Base-by-base conservation (phyloP, 441 rosid genomes). In the Syzygium malaccense region DNA sequence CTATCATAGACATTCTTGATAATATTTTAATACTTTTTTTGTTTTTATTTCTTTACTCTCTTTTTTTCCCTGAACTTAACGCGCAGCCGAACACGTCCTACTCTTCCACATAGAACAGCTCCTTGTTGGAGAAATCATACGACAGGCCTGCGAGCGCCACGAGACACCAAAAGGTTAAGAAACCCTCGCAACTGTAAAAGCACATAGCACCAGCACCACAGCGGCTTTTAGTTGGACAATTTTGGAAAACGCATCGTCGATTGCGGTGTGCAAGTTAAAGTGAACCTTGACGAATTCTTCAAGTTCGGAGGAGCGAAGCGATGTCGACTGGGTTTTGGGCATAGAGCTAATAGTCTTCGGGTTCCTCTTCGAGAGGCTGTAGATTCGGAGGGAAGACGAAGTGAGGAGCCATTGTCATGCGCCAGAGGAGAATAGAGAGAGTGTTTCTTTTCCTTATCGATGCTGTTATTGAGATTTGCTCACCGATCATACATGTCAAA, bases 231-330 rank as follows among this genome's bases (percentile, higher is more conserved):
- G 48, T 45, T 45, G 9, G 48, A 45, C 48, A 45, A 4, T 32
- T 30, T 33, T 20, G 11, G 54, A 51, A 37, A 51, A 79, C 15
- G 20, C 53, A 33, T 25, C 2, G 84, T 45, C n/a, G 62, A 57
- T 25, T 57, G 62, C 14, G 49, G 49, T 25, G 84, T 33, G 25
- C 55, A 51, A 79, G 55, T 45, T 37, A 45, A 17, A 45, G n/a
- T 26, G 49, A 32, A 95, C 99, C 99, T 97, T 98, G 94, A 95
- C 98, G 90, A 98, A 95, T 91, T 98, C 99, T 91, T 96, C 99
- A n/a, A 96, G 95, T 88, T 95, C 91, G 26, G 96, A 90, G 66
- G 97, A 91, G 55, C 94, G 95, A 92, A 87, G 93, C 51, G 60
- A 95, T 88, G 86, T 95, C 95, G 93, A 92, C 78, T 86, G 94